These are phyloP conservation scores for Skeletonema costatum DNA, from an alignment of 108 stramenopile species.

Conservation along the genomic window DNA sequence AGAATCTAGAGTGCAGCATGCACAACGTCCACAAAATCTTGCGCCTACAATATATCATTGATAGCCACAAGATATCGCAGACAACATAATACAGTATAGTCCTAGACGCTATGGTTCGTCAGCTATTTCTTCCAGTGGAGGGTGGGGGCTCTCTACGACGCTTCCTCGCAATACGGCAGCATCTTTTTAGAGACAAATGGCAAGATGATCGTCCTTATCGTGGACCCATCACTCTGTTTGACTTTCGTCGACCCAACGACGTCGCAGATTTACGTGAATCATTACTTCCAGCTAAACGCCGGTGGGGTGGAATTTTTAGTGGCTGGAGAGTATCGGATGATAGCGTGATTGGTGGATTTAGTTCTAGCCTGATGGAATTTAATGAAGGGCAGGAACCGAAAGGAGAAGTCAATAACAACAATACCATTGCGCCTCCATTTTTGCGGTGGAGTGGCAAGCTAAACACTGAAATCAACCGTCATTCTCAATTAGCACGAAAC, in stretches of 20 bases:
- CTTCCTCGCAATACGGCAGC: conserved; percentile 29
- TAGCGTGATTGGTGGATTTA: conserved; percentile 79
- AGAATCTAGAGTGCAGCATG: too few species aligned
- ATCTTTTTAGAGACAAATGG: conserved; percentile 22
- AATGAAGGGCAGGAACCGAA: conserved; percentile 8
- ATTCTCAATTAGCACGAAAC: conserved; percentile 32
- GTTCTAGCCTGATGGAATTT: conserved; percentile 30
- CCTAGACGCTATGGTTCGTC: conserved; percentile 4
- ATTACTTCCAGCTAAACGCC: conserved; percentile 1
- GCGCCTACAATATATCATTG: too few species aligned
- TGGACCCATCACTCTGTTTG: conserved; percentile 73
- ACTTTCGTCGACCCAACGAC: conserved; percentile 70
- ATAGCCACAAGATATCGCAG: too few species aligned
- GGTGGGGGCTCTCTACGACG: conserved; percentile 49
- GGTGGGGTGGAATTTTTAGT: conserved; percentile 8
- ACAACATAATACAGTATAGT: too few species aligned
- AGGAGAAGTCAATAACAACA: background rate
- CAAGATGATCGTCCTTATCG: conserved; percentile 36
- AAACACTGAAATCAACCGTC: conserved; percentile 60
- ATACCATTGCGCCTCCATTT: conserved; percentile 53
- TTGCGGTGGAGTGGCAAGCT: conserved; percentile 79
- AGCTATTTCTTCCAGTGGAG: conserved; percentile 34
- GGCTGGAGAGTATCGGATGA: conserved; percentile 87
- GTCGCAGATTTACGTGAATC: conserved; percentile 65
- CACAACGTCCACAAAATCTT: too few species aligned